Conservation (phyloP, 164 flowering plant genomes). For the Tetracentron sinense region DNA sequence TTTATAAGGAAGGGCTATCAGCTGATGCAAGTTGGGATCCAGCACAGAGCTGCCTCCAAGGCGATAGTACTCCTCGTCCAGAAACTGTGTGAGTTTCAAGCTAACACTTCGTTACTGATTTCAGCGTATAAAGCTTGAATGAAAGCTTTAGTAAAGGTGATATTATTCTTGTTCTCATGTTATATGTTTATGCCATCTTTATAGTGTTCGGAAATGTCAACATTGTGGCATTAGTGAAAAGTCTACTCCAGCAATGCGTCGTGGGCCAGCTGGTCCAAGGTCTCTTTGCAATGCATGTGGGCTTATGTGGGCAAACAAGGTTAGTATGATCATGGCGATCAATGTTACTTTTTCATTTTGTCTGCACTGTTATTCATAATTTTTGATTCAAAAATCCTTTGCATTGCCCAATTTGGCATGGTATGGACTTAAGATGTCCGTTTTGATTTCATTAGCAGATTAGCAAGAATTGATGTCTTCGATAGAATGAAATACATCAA, state of each 20-base stretch:
- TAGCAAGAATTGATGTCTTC: too few relatives aligned
- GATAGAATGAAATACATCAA: too few relatives aligned
- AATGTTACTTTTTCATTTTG: too few relatives aligned
- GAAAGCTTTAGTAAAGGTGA: background rate
- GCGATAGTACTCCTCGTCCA: constrained; percentile 21
- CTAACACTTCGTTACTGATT: background rate
- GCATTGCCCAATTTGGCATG: too few relatives aligned
- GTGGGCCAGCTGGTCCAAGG: constrained; percentile 70
- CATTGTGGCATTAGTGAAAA: constrained; percentile 65
- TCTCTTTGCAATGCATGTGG: too few relatives aligned
- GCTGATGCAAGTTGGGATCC: constrained; percentile 28
- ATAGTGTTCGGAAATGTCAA: constrained; percentile 38
- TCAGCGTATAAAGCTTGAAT: background rate
- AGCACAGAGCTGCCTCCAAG: constrained; percentile 16
- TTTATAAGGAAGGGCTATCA: constrained; percentile 11
- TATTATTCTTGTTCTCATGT: background rate
- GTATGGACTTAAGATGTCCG: too few relatives aligned
- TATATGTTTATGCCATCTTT: constrained; percentile 3
- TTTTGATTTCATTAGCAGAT: too few relatives aligned
- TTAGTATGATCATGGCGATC: too few relatives aligned
- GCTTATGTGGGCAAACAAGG: too few relatives aligned
- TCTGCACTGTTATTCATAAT: too few relatives aligned
- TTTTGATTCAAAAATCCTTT: too few relatives aligned
- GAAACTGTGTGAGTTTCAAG: constrained; percentile 33
- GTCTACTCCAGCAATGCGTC: constrained; percentile 68